Percentiles rank a stretch among this genome's conserved stretches.
phyloP scores from a whole-genome alignment of 257 asterid species.

The Plantago elongata region DNA sequence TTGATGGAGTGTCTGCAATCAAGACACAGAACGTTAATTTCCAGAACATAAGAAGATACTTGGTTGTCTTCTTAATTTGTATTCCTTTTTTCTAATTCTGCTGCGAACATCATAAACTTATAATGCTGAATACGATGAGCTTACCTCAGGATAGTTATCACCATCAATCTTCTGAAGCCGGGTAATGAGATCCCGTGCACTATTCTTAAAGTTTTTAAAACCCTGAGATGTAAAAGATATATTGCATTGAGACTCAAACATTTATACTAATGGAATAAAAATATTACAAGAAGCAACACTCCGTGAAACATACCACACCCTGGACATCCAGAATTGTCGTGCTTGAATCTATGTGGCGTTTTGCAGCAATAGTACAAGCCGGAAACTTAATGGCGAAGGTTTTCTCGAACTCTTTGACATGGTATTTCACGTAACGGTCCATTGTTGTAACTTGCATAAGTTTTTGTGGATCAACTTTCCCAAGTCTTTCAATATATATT shows the following conservation, averaged over 20 bases:
- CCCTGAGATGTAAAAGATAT: slow-evolving; percentile 43
- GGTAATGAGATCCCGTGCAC: slow-evolving; percentile 66
- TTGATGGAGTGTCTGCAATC: slow-evolving; percentile 72
- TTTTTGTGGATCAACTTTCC: slow-evolving; percentile 73
- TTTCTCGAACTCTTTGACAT: slow-evolving; percentile 73
- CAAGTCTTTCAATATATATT: slow-evolving; percentile 74
- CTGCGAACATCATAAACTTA: slow-evolving; percentile 4
- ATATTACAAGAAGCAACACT: slow-evolving; percentile 6
- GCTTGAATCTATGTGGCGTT: slow-evolving; percentile 82
- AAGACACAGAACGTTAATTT: slow-evolving; percentile 21
- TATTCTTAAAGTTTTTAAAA: slow-evolving; percentile 63
- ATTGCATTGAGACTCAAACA: not conserved
- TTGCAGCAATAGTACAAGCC: slow-evolving; percentile 77
- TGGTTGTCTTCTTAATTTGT: not conserved
- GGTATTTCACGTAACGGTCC: slow-evolving; percentile 72
- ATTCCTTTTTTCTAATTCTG: no score
- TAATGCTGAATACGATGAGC: slow-evolving; percentile 20
- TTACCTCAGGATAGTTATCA: slow-evolving; percentile 84
- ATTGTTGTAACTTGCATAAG: slow-evolving; percentile 79
- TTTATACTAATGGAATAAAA: not conserved
- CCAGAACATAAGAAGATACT: slow-evolving; percentile 6
- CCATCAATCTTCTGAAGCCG: slow-evolving; percentile 88
- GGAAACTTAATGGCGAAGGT: slow-evolving; percentile 76
- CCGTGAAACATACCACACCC: slow-evolving; percentile 63
- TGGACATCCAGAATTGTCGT: slow-evolving; percentile 83